phyloP scores from a whole-genome alignment of 2,329 filamentous ascomycete genomes.

The Colletotrichum lindemuthianum region DNA sequence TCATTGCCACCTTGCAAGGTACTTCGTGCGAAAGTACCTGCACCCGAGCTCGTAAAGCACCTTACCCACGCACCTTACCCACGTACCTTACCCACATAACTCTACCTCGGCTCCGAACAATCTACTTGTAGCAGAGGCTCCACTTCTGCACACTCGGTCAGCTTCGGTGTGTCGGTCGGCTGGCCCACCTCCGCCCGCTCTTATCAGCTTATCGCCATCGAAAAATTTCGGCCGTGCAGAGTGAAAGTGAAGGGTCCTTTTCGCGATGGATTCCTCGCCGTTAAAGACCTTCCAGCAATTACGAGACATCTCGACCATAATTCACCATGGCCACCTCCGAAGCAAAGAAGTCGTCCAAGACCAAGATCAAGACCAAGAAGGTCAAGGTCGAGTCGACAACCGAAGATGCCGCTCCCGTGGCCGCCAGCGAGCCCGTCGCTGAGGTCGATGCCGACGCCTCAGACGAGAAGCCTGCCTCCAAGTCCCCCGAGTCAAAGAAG shows the following conservation, averaged over 20 bases:
- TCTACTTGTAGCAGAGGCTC: background rate
- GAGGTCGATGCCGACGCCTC: slow-evolving; percentile 21
- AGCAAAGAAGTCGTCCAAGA: slow-evolving; percentile 9
- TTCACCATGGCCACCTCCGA: slow-evolving; percentile 21
- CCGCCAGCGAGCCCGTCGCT: slow-evolving; percentile 1
- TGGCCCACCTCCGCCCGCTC: background rate
- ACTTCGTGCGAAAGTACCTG: background rate
- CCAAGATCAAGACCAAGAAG: slow-evolving; percentile 14
- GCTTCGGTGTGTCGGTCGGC: slow-evolving; percentile 10
- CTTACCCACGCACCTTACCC: background rate
- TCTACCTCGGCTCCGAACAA: background rate
- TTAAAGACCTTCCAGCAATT: background rate
- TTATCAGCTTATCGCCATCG: slow-evolving; percentile 32
- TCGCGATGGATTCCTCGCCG: background rate
- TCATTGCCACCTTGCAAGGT: too few relatives aligned
- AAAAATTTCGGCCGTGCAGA: slow-evolving; percentile 27
- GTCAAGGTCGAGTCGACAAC: slow-evolving; percentile 9
- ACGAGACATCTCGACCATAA: background rate
- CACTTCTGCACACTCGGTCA: background rate
- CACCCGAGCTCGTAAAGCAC: background rate
- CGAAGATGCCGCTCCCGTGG: slow-evolving; percentile 1
- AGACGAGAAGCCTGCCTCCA: slow-evolving; percentile 12
- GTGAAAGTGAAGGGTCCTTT: slow-evolving; percentile 9
- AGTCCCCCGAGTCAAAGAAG: slow-evolving; percentile 63
- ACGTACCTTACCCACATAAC: too few relatives aligned